These are phyloP conservation scores for Trebouxiophyceae sp. DNA, from an alignment of 163 green algal genomes.

Conservation along the genomic window DNA sequence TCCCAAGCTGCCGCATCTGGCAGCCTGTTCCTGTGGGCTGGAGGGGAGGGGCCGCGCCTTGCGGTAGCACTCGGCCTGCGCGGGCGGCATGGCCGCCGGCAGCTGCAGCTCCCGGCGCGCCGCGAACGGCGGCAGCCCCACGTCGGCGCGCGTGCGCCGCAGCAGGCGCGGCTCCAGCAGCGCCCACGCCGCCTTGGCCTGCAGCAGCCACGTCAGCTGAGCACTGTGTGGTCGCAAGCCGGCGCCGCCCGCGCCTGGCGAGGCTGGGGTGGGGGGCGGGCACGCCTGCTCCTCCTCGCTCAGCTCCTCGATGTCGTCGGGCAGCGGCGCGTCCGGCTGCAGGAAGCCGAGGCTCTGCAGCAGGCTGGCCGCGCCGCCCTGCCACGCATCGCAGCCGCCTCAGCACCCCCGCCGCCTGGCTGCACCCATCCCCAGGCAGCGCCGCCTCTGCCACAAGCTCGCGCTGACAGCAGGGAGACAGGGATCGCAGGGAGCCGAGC, in stretches of 20 bases:
- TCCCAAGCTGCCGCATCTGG: no score
- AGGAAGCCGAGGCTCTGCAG: constrained; percentile 24
- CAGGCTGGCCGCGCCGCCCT: constrained; percentile 8
- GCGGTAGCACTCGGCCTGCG: constrained; percentile 40
- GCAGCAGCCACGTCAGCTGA: constrained; percentile 1
- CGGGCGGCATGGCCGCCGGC: constrained; percentile 15
- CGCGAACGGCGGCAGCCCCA: constrained; percentile 11
- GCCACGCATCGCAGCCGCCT: background rate
- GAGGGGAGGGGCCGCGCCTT: no score
- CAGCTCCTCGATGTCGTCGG: constrained; percentile 12
- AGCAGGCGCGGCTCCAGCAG: constrained; percentile 5
- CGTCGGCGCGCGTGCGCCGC: constrained; percentile 10
- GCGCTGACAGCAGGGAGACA: no score
- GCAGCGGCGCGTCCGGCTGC: constrained; percentile 21
- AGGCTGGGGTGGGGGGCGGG: no score
- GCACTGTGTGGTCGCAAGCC: no score
- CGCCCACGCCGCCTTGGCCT: background rate
- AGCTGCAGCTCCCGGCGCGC: constrained; percentile 29
- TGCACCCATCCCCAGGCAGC: no score
- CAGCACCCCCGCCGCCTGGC: no score
- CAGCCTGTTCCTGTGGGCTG: no score
- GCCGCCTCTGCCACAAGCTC: no score
- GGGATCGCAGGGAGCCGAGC: no score
- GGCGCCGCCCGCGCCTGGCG: no score
- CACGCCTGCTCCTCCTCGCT: constrained; percentile 14